These are phyloP conservation scores for Colletotrichum sidae DNA, from an alignment of 2,329 filamentous ascomycete genomes.

Conservation along the genomic window DNA sequence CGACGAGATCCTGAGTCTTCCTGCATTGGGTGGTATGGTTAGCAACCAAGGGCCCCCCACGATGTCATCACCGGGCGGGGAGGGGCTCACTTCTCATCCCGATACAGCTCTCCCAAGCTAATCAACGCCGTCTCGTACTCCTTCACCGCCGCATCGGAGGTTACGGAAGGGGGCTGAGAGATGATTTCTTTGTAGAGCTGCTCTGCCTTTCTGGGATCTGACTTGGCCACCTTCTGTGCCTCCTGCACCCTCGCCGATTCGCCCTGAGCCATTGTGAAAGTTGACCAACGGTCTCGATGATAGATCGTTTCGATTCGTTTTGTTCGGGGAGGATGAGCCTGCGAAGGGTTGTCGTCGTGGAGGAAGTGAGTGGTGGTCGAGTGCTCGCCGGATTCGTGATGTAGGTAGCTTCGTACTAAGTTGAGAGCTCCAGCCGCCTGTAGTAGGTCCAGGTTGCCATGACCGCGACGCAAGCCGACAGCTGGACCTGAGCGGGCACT, in stretches of 20 bases:
- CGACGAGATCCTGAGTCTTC: constrained; percentile 85
- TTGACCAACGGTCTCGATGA: constrained; percentile 8
- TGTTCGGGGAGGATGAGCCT: background rate
- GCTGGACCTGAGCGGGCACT: background rate
- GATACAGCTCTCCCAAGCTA: constrained; percentile 90
- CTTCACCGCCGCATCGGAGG: constrained; percentile 84
- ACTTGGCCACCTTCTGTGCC: constrained; percentile 85
- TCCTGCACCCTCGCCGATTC: constrained; percentile 81
- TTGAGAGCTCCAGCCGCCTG: constrained; percentile 36
- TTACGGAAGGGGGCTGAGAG: constrained; percentile 84
- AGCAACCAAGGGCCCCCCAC: constrained; percentile 23
- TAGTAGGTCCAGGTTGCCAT: constrained; percentile 36
- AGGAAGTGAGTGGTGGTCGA: constrained; percentile 2
- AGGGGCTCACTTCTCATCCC: constrained; percentile 79
- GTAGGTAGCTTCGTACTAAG: constrained; percentile 29
- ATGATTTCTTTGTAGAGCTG: constrained; percentile 90
- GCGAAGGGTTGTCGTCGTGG: constrained; percentile 26
- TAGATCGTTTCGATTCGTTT: constrained; percentile 2
- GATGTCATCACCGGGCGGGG: constrained; percentile 43
- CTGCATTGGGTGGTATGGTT: constrained; percentile 53
- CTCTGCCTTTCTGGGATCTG: constrained; percentile 86
- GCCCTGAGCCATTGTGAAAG: constrained; percentile 63
- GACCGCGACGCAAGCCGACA: constrained; percentile 31
- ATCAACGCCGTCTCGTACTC: constrained; percentile 93
- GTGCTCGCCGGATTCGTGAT: constrained; percentile 35